phyloP scores from a whole-genome alignment of 179 eudicot genomes.

The Spinacia oleracea region DNA sequence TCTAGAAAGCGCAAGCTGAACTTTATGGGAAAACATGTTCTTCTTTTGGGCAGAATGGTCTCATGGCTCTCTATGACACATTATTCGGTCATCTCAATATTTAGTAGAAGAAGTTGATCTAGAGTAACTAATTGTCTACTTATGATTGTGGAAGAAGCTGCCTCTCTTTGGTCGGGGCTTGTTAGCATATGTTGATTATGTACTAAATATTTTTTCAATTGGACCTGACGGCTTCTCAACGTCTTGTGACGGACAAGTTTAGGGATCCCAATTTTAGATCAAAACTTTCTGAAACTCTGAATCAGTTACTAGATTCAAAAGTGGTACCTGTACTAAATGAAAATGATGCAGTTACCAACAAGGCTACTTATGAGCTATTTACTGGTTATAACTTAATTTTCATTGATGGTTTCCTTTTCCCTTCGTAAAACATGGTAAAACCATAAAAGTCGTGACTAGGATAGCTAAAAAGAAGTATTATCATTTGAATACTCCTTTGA shows the following conservation, averaged over 20 bases:
- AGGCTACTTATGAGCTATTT: conserved; percentile 86
- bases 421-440: too few relatives aligned
- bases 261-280: conserved; percentile 73
- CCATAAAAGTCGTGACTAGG: conserved; percentile 27
- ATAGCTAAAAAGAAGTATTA: conserved; percentile 27
- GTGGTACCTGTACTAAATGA: conserved; percentile 84
- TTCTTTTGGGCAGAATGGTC: conserved; percentile 95
- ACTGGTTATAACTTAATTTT: conserved; percentile 16
- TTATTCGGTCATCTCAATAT: too few relatives aligned
- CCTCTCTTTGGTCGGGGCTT: too few relatives aligned
- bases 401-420: conserved; percentile 30
- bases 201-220: conserved; percentile 47
- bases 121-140: conserved; percentile 1
- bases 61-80: conserved; percentile 87
- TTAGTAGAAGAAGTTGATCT: too few relatives aligned
- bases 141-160: not conserved
- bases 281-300: conserved; percentile 69
- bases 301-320: conserved; percentile 59
- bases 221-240: conserved; percentile 92
- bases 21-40: conserved; percentile 98
- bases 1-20: too few relatives aligned
- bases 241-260: conserved; percentile 90
- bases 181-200: too few relatives aligned
- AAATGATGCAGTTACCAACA: conserved; percentile 90
- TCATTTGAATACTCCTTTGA: conserved; percentile 23